These are phyloP conservation scores for Grosmannia clavigera DNA, from an alignment of 2,329 filamentous ascomycete species.

Conservation along the genomic window DNA sequence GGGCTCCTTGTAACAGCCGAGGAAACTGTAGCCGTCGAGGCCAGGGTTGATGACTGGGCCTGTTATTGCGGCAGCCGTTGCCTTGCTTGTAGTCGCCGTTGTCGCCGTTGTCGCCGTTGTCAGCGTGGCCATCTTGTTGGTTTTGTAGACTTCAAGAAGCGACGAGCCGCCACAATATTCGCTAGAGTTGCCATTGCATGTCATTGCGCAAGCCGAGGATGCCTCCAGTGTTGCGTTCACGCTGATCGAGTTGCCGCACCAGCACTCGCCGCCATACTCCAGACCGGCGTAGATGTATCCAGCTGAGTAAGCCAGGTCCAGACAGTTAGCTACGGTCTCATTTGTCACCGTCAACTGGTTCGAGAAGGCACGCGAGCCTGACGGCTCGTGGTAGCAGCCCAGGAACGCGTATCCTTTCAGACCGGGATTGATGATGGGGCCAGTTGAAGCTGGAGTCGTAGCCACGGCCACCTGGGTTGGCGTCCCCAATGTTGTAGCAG, in stretches of 20 bases:
- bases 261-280: slow-evolving; percentile 19
- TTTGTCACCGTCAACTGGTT: slow-evolving; percentile 7
- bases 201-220: slow-evolving; percentile 17
- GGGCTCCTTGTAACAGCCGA: slow-evolving; percentile 22
- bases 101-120: slow-evolving; percentile 2
- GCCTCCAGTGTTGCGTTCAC: slow-evolving; percentile 6
- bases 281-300: slow-evolving; percentile 17
- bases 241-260: slow-evolving; percentile 5
- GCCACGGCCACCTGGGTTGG: neutral
- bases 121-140: neutral
- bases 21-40: slow-evolving; percentile 13
- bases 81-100: neutral
- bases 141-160: slow-evolving; percentile 11
- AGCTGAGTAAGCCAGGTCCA: slow-evolving; percentile 13
- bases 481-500: neutral
- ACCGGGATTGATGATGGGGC: slow-evolving; percentile 22
- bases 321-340: slow-evolving; percentile 15
- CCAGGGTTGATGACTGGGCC: slow-evolving; percentile 21
- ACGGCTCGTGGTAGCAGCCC: slow-evolving; percentile 22
- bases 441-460: neutral
- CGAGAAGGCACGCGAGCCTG: slow-evolving; percentile 11
- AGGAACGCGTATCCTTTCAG: slow-evolving; percentile 17
- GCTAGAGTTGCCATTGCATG: slow-evolving; percentile 13
- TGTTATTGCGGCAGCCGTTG: neutral
- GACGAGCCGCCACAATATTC: slow-evolving; percentile 12